Evolutionary conservation across 345 rosid species (phyloP).

Genomic region (Lepidium aucheri): DNA sequence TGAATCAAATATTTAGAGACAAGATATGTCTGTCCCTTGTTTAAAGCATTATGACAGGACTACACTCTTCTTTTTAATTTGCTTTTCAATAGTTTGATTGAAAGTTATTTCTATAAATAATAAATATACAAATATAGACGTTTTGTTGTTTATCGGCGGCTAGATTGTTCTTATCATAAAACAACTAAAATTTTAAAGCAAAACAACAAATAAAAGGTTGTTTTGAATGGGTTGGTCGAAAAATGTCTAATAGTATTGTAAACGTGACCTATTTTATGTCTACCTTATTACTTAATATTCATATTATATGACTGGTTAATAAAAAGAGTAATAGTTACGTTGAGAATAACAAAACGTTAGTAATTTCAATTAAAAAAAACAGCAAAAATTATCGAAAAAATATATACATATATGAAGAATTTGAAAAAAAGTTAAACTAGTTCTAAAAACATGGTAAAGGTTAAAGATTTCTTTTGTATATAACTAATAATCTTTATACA

Average conservation of each 20-base stretch:
- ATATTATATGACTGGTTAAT: neutral
- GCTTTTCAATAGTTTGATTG: slow-evolving; percentile 4
- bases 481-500: too few relatives aligned
- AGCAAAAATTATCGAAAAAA: too few relatives aligned
- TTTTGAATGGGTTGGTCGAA: neutral
- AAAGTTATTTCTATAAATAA: neutral
- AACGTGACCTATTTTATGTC: neutral
- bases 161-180: neutral
- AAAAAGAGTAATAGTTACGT: neutral
- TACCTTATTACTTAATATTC: neutral
- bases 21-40: slow-evolving; percentile 31
- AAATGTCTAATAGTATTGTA: neutral
- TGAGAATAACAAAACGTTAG: neutral
- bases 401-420: too few relatives aligned
- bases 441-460: too few relatives aligned
- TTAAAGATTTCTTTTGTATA: too few relatives aligned
- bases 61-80: slow-evolving; percentile 5
- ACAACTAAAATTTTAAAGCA: neutral
- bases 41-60: slow-evolving; percentile 28
- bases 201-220: neutral
- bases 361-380: too few relatives aligned
- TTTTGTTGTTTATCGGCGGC: neutral
- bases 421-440: too few relatives aligned
- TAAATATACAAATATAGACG: neutral
- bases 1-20: slow-evolving; percentile 14